Percentiles rank a stretch among this genome's conserved stretches.
phyloP scores from a whole-genome alignment of 306 rosid species.

The Sesbania bispinosa region DNA sequence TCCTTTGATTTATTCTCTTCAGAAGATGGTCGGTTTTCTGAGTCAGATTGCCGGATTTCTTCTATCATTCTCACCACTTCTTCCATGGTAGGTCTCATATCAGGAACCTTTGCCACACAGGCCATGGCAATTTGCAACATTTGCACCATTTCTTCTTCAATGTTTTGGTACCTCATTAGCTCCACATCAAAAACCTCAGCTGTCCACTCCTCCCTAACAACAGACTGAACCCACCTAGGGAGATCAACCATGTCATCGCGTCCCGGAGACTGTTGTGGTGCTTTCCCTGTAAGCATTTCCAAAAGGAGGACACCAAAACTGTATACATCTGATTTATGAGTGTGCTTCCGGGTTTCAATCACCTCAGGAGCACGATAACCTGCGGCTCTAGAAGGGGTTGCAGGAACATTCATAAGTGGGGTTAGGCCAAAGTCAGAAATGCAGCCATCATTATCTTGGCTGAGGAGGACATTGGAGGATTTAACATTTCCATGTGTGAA shows the following conservation, averaged over 20 bases:
- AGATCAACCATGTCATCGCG: constrained; percentile 95
- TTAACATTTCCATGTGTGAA: constrained; percentile 84
- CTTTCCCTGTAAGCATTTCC: constrained; percentile 94
- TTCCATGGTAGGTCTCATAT: constrained; percentile 83
- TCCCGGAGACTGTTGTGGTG: constrained; percentile 77
- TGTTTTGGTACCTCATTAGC: constrained; percentile 84
- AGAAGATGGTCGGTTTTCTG: constrained; percentile 92
- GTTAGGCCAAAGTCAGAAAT: constrained; percentile 79
- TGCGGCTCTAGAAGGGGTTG: constrained; percentile 63
- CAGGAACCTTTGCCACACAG: constrained; percentile 85
- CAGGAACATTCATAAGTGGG: constrained; percentile 70
- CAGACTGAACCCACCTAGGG: constrained; percentile 96
- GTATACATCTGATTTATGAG: constrained; percentile 90
- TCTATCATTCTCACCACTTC: constrained; percentile 92
- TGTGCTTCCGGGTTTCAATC: constrained; percentile 78
- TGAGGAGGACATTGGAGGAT: constrained; percentile 86
- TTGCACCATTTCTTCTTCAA: constrained; percentile 97
- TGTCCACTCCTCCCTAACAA: constrained; percentile 96
- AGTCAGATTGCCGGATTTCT: constrained; percentile 93
- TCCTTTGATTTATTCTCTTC: constrained; percentile 91
- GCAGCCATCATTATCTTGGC: constrained; percentile 58
- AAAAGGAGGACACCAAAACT: constrained; percentile 85
- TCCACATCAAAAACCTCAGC: constrained; percentile 96
- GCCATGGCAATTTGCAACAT: constrained; percentile 97
- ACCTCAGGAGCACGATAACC: constrained; percentile 91